phyloP scores from a whole-genome alignment of 805 yeast genomes.

The Yarrowia divulgata region DNA sequence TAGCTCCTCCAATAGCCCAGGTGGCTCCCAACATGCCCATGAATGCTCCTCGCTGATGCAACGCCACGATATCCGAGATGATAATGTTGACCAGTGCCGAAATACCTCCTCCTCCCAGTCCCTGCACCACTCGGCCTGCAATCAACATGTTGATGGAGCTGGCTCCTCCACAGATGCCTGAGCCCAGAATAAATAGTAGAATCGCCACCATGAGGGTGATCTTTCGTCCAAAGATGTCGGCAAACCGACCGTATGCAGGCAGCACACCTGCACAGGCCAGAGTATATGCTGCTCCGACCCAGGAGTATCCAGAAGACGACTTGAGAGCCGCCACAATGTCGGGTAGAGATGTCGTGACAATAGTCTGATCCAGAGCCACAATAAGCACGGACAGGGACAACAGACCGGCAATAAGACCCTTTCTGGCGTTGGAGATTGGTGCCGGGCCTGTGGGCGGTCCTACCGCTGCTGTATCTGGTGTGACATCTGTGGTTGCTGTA shows the following conservation, averaged over 20 bases:
- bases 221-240: slow-evolving; percentile 57
- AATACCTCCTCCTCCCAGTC: slow-evolving; percentile 74
- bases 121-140: slow-evolving; percentile 70
- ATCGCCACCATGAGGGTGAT: slow-evolving; percentile 52
- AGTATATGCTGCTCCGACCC: slow-evolving; percentile 68
- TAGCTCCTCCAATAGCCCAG: slow-evolving; percentile 47
- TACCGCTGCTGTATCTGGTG: neutral
- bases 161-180: slow-evolving; percentile 55
- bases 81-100: slow-evolving; percentile 62
- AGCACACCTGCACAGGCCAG: slow-evolving; percentile 69
- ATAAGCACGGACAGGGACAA: slow-evolving; percentile 29
- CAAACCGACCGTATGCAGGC: slow-evolving; percentile 69
- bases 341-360: slow-evolving; percentile 61
- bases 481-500: neutral
- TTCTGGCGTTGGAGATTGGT: slow-evolving; percentile 18
- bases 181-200: slow-evolving; percentile 54
- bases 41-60: slow-evolving; percentile 44
- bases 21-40: slow-evolving; percentile 45
- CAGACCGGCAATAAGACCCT: slow-evolving; percentile 23
- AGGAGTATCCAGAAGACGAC: slow-evolving; percentile 49
- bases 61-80: slow-evolving; percentile 54
- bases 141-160: slow-evolving; percentile 62
- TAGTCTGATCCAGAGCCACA: slow-evolving; percentile 60
- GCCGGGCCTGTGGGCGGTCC: slow-evolving; percentile 14
- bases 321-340: slow-evolving; percentile 59